Evolutionary conservation across 495 filamentous ascomycete species (phyloP), one percentile per base, ranked within the genome.

Genomic region (Aspergillus carlsbadensis): DNA sequence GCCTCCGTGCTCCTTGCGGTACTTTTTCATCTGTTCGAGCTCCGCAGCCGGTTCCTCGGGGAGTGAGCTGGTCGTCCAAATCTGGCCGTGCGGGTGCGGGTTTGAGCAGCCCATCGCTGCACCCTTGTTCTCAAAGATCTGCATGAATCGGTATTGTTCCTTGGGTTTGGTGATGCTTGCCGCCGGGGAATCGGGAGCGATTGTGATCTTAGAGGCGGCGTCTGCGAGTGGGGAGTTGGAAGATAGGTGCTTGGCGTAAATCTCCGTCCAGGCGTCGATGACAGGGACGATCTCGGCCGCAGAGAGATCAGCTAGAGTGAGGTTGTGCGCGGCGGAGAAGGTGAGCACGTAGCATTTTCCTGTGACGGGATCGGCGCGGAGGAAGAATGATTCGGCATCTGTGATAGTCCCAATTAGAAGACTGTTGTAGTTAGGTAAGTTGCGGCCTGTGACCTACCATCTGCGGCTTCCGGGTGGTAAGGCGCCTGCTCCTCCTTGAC

Each of bases 91-190:
- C 0, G 94, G 94, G 72, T 98, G 94, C 6, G 94, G 95, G 70
- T 98, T 98, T 2, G 94, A 98, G 80, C 94, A 98, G 29, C 94
- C 94, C 94, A 98, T 98, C 5, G 94, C 90, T 0, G 89, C 86
- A 43, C 94, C 94, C 76, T 98, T 98, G 78, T 98, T 98, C 74
- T 98, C 94, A 58, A 98, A 98, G 60, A 98, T 97, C 71, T 98
- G 94, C 92, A 98, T 97, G 72, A 96, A 98, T 43, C 86, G 84
- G 64, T 95, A 91, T 70, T 97, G 92, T 52, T 88, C 81, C 43
- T 82, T 85, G 6, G 91, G 84, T 31, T 77, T 74, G 15, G 70
- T 49, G 63, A 78, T 14, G 65, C 67, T 65, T 66, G 72, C 56
- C 59, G 72, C 60, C 58, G 81, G 76, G 58, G 77, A 64, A 29